Conservation (phyloP, 2,329 filamentous ascomycete genomes). For the Aspergillus luchuensis region DNA sequence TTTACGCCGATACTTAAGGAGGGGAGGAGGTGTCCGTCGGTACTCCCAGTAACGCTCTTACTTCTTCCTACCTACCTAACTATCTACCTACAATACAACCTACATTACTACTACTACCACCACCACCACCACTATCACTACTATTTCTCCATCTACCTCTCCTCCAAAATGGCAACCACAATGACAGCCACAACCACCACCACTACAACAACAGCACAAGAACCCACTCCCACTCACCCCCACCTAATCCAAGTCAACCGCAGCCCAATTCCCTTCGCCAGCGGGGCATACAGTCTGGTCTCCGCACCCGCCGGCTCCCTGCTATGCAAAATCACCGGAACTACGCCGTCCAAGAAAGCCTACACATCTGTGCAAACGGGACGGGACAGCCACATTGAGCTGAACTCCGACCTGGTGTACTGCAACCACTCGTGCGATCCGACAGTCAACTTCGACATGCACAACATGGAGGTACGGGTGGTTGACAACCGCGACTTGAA, state of each 20-base stretch:
- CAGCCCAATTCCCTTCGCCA: constrained; percentile 38
- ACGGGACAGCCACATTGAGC: constrained; percentile 54
- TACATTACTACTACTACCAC: not conserved
- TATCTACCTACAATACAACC: not conserved
- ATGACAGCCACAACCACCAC: constrained; percentile 24
- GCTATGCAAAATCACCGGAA: constrained; percentile 50
- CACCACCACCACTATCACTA: not conserved
- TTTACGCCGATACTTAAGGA: not conserved
- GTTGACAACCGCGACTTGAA: constrained; percentile 42
- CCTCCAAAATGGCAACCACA: constrained; percentile 6
- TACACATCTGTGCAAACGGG: constrained; percentile 58
- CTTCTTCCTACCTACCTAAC: not conserved
- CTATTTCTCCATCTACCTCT: not conserved
- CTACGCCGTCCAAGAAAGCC: constrained; percentile 48
- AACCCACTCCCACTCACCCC: constrained; percentile 29
- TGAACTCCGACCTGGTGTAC: constrained; percentile 59
- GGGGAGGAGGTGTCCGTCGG: not conserved
- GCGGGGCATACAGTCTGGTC: constrained; percentile 51
- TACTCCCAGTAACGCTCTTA: not conserved
- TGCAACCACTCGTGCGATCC: constrained; percentile 60
- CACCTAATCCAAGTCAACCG: constrained; percentile 31
- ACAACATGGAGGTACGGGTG: constrained; percentile 43
- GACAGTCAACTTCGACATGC: constrained; percentile 57
- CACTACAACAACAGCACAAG: constrained; percentile 17
- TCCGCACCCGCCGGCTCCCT: constrained; percentile 54